phyloP scores from a whole-genome alignment of 495 filamentous ascomycete species.

The Neurospora discreta region DNA sequence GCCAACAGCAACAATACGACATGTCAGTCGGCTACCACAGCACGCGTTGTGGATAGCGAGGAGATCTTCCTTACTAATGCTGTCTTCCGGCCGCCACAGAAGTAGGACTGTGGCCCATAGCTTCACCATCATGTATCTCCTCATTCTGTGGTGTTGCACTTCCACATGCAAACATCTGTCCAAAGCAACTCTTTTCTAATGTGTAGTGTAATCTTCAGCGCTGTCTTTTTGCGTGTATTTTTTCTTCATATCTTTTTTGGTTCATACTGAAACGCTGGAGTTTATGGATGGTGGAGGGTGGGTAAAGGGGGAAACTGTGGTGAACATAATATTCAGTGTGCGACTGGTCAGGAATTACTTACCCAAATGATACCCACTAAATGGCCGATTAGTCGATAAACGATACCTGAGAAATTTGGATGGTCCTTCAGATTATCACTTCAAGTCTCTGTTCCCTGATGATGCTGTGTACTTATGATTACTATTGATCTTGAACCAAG shows the following conservation, averaged over 20 bases:
- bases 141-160: not conserved
- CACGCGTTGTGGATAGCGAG: constrained; percentile 2
- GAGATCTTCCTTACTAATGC: constrained; percentile 34
- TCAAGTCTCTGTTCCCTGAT: too few species aligned
- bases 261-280: not conserved
- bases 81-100: constrained; percentile 23
- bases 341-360: not conserved
- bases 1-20: not conserved
- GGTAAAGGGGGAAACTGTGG: not conserved
- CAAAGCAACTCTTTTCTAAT: not conserved
- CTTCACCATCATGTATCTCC: not conserved
- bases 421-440: too few species aligned
- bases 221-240: too few species aligned
- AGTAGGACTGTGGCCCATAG: not conserved
- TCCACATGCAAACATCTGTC: not conserved
- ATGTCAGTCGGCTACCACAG: constrained; percentile 4
- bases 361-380: not conserved
- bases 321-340: not conserved
- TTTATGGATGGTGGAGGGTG: not conserved
- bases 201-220: not conserved
- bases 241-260: too few species aligned
- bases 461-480: not conserved
- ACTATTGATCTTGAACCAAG: not conserved
- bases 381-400: not conserved
- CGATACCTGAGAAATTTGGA: too few species aligned